Percentiles rank a stretch among this genome's conserved stretches.
These are phyloP conservation scores for Astragalus glycyphyllos DNA, from an alignment of 306 rosid species.

Conservation along the genomic window DNA sequence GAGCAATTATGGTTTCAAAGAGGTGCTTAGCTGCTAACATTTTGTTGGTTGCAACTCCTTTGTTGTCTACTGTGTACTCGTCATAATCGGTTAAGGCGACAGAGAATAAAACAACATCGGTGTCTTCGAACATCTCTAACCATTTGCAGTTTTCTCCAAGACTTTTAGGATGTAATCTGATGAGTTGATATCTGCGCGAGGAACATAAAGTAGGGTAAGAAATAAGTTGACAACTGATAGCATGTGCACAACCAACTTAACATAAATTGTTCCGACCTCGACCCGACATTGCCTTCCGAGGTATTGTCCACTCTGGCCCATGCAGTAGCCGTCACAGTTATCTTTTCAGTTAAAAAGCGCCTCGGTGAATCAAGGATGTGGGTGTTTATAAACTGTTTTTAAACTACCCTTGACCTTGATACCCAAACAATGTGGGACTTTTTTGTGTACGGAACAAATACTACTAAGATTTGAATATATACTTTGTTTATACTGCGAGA, in stretches of 20 bases:
- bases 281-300: too few species aligned
- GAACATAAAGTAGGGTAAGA: slow-evolving; percentile 24
- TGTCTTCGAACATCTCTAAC: slow-evolving; percentile 80
- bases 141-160: slow-evolving; percentile 77
- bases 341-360: too few species aligned
- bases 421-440: too few species aligned
- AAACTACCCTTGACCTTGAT: too few species aligned
- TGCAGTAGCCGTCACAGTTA: too few species aligned
- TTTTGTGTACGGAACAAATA: neutral
- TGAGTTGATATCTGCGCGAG: slow-evolving; percentile 65
- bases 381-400: too few species aligned
- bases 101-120: slow-evolving; percentile 61
- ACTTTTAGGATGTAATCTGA: slow-evolving; percentile 67
- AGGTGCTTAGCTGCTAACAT: slow-evolving; percentile 72
- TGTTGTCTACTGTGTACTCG: slow-evolving; percentile 51
- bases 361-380: too few species aligned
- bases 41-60: slow-evolving; percentile 63
- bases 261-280: too few species aligned
- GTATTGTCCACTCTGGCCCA: too few species aligned
- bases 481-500: neutral
- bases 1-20: slow-evolving; percentile 62
- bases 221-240: neutral
- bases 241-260: slow-evolving; percentile 7
- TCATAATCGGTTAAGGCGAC: slow-evolving; percentile 71
- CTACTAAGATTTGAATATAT: neutral